Evolutionary conservation across 352 stramenopile species (phyloP), one percentile per base, ranked within the genome.

Genomic region (Blastocystis sp.): DNA sequence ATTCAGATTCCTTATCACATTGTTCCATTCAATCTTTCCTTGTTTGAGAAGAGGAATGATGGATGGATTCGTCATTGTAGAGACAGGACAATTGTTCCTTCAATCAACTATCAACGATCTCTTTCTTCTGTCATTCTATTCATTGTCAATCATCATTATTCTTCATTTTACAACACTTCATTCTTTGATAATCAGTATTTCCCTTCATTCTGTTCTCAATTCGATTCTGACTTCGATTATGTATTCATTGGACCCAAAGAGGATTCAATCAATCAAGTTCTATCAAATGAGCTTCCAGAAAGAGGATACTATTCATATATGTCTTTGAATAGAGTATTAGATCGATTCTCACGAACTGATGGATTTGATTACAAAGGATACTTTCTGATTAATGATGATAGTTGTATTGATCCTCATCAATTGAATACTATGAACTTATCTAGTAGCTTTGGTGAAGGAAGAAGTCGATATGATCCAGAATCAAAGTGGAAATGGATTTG

Each of bases 371-470:
- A 78, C 39, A n/a, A n/a, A 11, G 32, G 27, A 1, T 78, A 59
- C 35, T n/a, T 78, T 9, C 46, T 78, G 27, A 78, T 78, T 39
- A 78, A 78, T 12, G 66, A 78, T n/a, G 66, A 78, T 11, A 78
- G 66, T 24, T 78, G 59, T 49, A 6, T 78, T 0, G 66, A 78
- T 49, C 66, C 66, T n/a, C 12, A 42, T 1, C 59, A n/a, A n/a
- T n/a, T n/a, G n/a, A n/a, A n/a, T n/a, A n/a, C n/a, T n/a, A n/a
- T n/a, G n/a, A n/a, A n/a, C n/a, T n/a, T n/a, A n/a, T n/a, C n/a
- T n/a, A n/a, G n/a, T n/a, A n/a, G n/a, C n/a, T n/a, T n/a, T n/a
- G n/a, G n/a, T n/a, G n/a, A n/a, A n/a, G n/a, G n/a, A n/a, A n/a
- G n/a, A n/a, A n/a, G n/a, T n/a, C n/a, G n/a, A n/a, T n/a, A n/a